phyloP scores from a whole-genome alignment of 345 rosid species.

The Raphanus sativus region DNA sequence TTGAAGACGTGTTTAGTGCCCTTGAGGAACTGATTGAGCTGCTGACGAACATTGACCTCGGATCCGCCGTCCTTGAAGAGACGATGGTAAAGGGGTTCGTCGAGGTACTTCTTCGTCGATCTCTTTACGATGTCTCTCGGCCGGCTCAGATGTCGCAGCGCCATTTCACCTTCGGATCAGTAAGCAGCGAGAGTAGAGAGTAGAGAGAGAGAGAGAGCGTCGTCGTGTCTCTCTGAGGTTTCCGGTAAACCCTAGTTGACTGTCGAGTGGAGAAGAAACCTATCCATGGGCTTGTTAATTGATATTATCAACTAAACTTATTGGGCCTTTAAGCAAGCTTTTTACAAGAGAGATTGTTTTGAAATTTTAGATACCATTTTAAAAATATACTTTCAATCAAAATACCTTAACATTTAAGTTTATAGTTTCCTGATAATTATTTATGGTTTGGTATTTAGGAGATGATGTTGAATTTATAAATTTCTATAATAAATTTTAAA shows the following conservation, averaged over 20 bases:
- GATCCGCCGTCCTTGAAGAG: constrained; percentile 80
- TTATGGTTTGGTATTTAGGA: neutral
- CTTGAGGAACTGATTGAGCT: constrained; percentile 74
- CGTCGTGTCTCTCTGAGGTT: neutral
- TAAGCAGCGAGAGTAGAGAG: neutral
- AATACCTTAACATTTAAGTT: neutral
- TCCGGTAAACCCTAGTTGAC: constrained; percentile 32
- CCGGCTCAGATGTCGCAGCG: constrained; percentile 63
- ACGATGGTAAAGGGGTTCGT: constrained; percentile 64
- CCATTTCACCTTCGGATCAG: constrained; percentile 38
- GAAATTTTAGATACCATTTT: neutral
- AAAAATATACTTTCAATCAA: neutral
- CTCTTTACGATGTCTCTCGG: constrained; percentile 59
- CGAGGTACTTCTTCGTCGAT: constrained; percentile 87
- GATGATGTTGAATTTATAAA: neutral
- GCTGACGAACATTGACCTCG: constrained; percentile 63
- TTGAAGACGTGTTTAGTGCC: constrained; percentile 83
- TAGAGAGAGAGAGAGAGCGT: neutral
- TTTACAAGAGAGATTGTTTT: neutral
- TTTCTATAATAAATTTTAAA: neutral
- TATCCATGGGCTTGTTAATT: constrained; percentile 7
- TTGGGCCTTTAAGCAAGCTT: constrained; percentile 1
- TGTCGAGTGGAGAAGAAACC: neutral
- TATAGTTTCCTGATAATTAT: too few species aligned
- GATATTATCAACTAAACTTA: neutral